Evolutionary conservation across 148 eudicot species (phyloP).

Genomic region (Limonium bicolor): DNA sequence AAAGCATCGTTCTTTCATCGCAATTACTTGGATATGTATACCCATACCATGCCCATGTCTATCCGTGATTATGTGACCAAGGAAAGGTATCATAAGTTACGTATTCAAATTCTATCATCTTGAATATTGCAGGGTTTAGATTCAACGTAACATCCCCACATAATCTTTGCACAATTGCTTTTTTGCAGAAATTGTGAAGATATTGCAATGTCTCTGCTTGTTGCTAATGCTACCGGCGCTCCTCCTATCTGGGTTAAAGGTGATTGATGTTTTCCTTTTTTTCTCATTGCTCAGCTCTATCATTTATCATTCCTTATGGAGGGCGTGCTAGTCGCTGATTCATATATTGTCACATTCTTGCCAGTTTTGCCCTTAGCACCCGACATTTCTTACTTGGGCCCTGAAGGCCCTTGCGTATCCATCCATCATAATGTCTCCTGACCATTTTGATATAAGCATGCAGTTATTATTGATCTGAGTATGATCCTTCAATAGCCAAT

Average conservation of each 20-base stretch:
- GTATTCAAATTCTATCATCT: not conserved
- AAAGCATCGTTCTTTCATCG: constrained; percentile 65
- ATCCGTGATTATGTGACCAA: constrained; percentile 42
- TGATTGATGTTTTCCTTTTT: constrained; percentile 10
- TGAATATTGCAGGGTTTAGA: not conserved
- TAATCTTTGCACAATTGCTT: not conserved
- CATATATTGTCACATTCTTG: no score
- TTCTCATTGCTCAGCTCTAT: no score
- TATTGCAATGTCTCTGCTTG: constrained; percentile 68
- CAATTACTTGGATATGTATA: constrained; percentile 51
- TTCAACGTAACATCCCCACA: no score
- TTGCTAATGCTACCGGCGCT: constrained; percentile 55
- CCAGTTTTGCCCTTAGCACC: no score
- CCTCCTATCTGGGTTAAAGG: constrained; percentile 77
- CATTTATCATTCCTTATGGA: no score
- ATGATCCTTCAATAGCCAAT: no score
- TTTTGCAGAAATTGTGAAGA: constrained; percentile 59
- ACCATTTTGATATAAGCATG: no score
- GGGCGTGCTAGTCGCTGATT: no score
- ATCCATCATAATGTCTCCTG: no score
- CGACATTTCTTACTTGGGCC: no score
- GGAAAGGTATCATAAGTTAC: constrained; percentile 25
- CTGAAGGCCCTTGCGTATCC: no score
- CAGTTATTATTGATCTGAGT: no score
- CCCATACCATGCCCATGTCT: constrained; percentile 41